phyloP scores from a whole-genome alignment of 805 yeast species.

The Myxozyma neotropica region DNA sequence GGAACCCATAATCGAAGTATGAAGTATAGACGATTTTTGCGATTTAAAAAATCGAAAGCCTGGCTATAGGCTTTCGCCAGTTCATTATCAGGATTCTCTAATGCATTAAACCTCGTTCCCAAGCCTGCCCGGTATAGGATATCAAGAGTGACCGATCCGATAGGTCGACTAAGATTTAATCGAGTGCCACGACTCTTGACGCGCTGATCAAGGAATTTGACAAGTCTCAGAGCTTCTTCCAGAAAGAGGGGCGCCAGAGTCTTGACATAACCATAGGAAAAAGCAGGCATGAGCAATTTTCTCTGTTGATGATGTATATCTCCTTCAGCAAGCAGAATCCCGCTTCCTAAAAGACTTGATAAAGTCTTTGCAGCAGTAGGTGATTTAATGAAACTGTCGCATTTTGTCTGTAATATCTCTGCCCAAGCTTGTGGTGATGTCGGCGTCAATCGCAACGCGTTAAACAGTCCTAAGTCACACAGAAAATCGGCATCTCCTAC shows the following conservation, averaged over 20 bases:
- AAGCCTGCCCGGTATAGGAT: conserved; percentile 23
- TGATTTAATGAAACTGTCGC: conserved; percentile 23
- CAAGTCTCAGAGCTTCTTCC: neutral
- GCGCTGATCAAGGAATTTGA: neutral
- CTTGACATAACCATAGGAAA: conserved; percentile 10
- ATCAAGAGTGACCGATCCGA: conserved; percentile 19
- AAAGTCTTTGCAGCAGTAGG: neutral
- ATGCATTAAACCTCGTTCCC: conserved; percentile 15
- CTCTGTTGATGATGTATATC: conserved; percentile 15
- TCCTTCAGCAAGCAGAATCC: conserved; percentile 2
- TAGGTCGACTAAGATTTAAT: neutral
- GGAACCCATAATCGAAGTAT: neutral
- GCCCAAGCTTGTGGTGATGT: conserved; percentile 5
- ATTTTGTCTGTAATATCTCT: conserved; percentile 13
- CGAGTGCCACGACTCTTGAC: neutral
- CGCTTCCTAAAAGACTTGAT: neutral
- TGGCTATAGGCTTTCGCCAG: conserved; percentile 13
- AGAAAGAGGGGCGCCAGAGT: conserved; percentile 12
- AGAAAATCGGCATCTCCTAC: conserved; percentile 5
- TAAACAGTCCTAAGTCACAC: conserved; percentile 2
- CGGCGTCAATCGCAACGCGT: conserved; percentile 8
- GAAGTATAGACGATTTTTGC: neutral
- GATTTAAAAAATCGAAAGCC: neutral
- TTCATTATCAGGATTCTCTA: conserved; percentile 20
- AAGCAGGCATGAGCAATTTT: conserved; percentile 11